Evolutionary conservation across 1,284 basidiomycete species (phyloP).

Genomic region (Schizophyllum commune): DNA sequence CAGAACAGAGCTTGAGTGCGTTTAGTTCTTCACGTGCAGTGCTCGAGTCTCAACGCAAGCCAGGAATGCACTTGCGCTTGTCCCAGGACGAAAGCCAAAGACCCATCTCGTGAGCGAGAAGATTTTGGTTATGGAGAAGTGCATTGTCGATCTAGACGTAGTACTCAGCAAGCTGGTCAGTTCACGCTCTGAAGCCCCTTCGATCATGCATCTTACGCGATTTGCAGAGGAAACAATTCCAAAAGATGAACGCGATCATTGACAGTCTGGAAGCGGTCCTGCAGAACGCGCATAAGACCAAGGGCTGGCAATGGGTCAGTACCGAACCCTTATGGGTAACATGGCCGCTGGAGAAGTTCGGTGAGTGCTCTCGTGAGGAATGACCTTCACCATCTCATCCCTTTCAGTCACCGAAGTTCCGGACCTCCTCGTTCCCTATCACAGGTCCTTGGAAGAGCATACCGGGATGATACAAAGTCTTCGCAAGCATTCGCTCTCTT

Average conservation of each 20-base stretch:
- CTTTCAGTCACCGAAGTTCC: slow-evolving; percentile 47
- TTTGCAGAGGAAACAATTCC: slow-evolving; percentile 54
- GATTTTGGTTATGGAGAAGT: slow-evolving; percentile 57
- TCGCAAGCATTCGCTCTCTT: slow-evolving; percentile 55
- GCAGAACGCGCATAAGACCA: slow-evolving; percentile 58
- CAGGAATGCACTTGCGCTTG: slow-evolving; percentile 56
- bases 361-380: slow-evolving; percentile 28
- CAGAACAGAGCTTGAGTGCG: slow-evolving; percentile 73
- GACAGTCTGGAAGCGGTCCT: slow-evolving; percentile 58
- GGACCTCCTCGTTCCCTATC: slow-evolving; percentile 53
- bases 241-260: slow-evolving; percentile 49
- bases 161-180: slow-evolving; percentile 59
- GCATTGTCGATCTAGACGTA: slow-evolving; percentile 49
- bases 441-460: slow-evolving; percentile 56
- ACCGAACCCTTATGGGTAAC: slow-evolving; percentile 71
- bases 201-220: neutral
- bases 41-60: neutral
- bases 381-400: neutral
- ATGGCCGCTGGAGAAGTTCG: slow-evolving; percentile 73
- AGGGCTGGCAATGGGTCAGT: slow-evolving; percentile 59
- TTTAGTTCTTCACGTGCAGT: slow-evolving; percentile 9
- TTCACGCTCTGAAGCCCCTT: neutral
- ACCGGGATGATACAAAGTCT: slow-evolving; percentile 48
- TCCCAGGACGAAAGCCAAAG: slow-evolving; percentile 48
- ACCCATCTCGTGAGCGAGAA: slow-evolving; percentile 53